A percentile compares a stretch with the other conserved stretches of the same genome.
Evolutionary conservation across 768 basidiomycete species (phyloP).

Genomic region (Tremella yokohamensis): DNA sequence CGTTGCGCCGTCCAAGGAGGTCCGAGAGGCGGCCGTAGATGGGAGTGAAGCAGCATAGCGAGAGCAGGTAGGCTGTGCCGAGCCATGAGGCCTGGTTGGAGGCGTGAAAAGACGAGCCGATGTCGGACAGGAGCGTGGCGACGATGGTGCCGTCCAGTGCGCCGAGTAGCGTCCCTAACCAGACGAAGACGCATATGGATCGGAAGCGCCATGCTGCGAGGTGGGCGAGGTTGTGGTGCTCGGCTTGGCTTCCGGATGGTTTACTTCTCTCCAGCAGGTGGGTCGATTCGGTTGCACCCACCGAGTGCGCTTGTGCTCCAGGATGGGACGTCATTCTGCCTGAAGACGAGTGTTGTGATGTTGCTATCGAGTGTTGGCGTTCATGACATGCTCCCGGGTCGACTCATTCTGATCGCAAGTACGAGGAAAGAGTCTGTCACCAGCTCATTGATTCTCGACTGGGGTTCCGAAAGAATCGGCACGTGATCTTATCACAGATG

Average conservation of each 20-base stretch:
- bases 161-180: constrained; percentile 31
- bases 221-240: constrained; percentile 39
- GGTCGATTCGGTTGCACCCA: neutral
- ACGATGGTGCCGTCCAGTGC: constrained; percentile 38
- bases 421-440: too few species aligned
- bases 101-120: constrained; percentile 33
- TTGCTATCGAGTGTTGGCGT: too few species aligned
- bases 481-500: too few species aligned
- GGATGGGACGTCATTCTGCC: too few species aligned
- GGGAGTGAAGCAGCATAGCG: constrained; percentile 42
- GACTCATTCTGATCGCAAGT: too few species aligned
- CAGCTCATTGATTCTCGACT: too few species aligned
- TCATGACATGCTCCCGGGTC: too few species aligned
- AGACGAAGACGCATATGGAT: constrained; percentile 34
- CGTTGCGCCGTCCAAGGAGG: constrained; percentile 29
- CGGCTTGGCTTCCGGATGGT: neutral
- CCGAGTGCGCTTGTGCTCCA: too few species aligned
- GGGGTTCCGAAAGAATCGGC: too few species aligned
- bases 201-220: constrained; percentile 33
- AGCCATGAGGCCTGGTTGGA: constrained; percentile 44
- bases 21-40: constrained; percentile 42
- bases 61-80: constrained; percentile 43
- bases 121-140: constrained; percentile 33
- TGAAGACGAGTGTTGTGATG: too few species aligned
- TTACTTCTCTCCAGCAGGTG: too few species aligned